Evolutionary conservation across 805 yeast genomes (phyloP).

Genomic region (Starmerella apis): DNA sequence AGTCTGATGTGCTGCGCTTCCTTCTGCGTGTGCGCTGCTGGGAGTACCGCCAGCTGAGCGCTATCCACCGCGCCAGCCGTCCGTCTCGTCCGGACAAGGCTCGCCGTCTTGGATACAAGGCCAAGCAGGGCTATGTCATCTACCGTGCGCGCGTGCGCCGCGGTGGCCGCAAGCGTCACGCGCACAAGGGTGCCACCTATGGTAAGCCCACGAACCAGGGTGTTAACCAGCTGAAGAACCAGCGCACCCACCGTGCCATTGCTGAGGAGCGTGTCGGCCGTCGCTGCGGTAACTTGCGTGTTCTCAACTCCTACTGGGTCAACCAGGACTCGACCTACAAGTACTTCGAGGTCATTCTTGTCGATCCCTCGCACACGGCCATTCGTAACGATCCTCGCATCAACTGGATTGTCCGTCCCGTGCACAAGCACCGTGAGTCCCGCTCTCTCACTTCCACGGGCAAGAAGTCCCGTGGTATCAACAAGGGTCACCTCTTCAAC

Average conservation of each 20-base stretch:
- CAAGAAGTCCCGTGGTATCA: constrained; percentile 99
- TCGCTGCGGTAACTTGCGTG: constrained; percentile 97
- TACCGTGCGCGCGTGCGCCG: constrained; percentile 99
- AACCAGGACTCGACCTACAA: constrained; percentile 99
- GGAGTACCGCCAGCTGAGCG: constrained; percentile 99
- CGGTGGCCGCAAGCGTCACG: constrained; percentile 99
- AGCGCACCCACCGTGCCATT: constrained; percentile 92
- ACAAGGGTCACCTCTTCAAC: constrained; percentile 99
- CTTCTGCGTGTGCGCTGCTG: constrained; percentile 99
- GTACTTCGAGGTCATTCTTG: constrained; percentile 95
- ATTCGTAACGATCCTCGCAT: constrained; percentile 96
- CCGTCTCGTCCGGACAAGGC: constrained; percentile 99
- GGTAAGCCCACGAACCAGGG: constrained; percentile 99
- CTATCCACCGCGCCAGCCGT: constrained; percentile 96
- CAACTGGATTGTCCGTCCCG: constrained; percentile 99
- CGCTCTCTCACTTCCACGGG: constrained; percentile 98
- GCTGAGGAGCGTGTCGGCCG: constrained; percentile 99
- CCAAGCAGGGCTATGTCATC: constrained; percentile 98
- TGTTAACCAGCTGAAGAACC: constrained; percentile 98
- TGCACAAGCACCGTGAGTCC: constrained; percentile 99
- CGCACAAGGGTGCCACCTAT: constrained; percentile 99
- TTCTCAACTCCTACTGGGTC: constrained; percentile 98
- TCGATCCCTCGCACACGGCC: constrained; percentile 97
- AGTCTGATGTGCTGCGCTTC: constrained; percentile 98
- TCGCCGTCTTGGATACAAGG: constrained; percentile 99